Base-by-base conservation (phyloP, 192 early-diverging fungal species). In the Entophlyctis luteolus region DNA sequence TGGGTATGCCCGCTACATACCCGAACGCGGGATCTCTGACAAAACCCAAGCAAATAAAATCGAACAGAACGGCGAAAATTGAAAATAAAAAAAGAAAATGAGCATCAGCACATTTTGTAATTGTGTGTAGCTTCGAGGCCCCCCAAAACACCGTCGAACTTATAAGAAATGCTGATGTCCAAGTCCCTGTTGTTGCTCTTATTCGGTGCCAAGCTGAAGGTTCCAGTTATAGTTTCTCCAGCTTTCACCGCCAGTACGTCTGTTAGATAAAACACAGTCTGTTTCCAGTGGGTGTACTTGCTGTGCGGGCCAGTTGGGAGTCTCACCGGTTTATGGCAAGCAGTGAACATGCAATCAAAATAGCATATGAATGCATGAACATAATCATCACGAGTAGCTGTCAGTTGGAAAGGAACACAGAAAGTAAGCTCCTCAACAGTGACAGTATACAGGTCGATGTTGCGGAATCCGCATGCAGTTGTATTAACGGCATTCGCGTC, bases 281-380 rank as follows among this genome's bases (percentile, higher is more conserved):
- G 96, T 79, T 98, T 97, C 97, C 97, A 99, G 73, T 99, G 97
- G n/a, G 97, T 99, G 82, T 96, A 89, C 77, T 86, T 78, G 68
- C 83, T 78, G 68, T 91, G 85, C 3, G 92, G 88, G 33, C 96
- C 83, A 60, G 95, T 89, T 73, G 91, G 78, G 75, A 87, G 72
- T 46, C 77, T 75, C 28, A 96, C 83, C 47, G 87, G 88, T 71
- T 93, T 90, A 77, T 95, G 93, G 77, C 90, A 92, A 47, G 90
- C 88, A 4, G 87, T 88, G 81, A 99, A 98, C 77, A 85, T 86
- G 67, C 93, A 97, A 77, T 99, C 95, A 71, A 99, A 99, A 88
- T 94, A 99, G 47, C 86, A 84, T 46, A 99, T 86, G 67, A 99
- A 95, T 3, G 91, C 95, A 65, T 93, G 89, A 20, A 97, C 75